Conservation (phyloP, 805 yeast species). For the Candida vaughaniae region DNA sequence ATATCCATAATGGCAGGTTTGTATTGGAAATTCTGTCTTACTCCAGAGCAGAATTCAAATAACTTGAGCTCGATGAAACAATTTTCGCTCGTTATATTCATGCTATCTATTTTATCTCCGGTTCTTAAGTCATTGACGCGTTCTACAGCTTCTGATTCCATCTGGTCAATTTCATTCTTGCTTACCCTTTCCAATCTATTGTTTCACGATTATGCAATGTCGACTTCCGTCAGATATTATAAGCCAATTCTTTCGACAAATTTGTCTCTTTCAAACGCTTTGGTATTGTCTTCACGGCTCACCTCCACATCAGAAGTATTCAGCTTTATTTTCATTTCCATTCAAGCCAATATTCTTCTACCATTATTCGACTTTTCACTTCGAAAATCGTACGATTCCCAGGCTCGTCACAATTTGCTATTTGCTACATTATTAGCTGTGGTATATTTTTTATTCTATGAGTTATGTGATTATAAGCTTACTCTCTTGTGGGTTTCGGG, state of each 20-base stretch:
- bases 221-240: slow-evolving; percentile 28
- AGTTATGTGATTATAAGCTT: slow-evolving; percentile 22
- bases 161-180: slow-evolving; percentile 90
- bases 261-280: slow-evolving; percentile 78
- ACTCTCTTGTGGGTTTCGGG: slow-evolving; percentile 50
- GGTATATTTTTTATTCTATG: slow-evolving; percentile 26
- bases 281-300: slow-evolving; percentile 87
- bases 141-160: slow-evolving; percentile 89
- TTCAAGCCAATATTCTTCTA: slow-evolving; percentile 67
- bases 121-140: slow-evolving; percentile 83
- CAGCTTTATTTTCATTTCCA: slow-evolving; percentile 73
- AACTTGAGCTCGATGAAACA: slow-evolving; percentile 47
- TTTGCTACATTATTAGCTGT: slow-evolving; percentile 21
- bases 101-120: slow-evolving; percentile 79
- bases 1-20: slow-evolving; percentile 34
- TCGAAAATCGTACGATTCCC: slow-evolving; percentile 27
- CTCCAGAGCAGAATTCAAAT: slow-evolving; percentile 10
- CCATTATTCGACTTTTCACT: slow-evolving; percentile 69
- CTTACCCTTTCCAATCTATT: slow-evolving; percentile 66
- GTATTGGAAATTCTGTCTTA: slow-evolving; percentile 19
- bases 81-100: slow-evolving; percentile 63
- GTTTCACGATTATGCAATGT: slow-evolving; percentile 65
- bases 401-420: slow-evolving; percentile 24
- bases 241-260: slow-evolving; percentile 73
- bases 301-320: slow-evolving; percentile 73